phyloP scores from a whole-genome alignment of 139 green algal species.

The Diplosphaera chodatii region DNA sequence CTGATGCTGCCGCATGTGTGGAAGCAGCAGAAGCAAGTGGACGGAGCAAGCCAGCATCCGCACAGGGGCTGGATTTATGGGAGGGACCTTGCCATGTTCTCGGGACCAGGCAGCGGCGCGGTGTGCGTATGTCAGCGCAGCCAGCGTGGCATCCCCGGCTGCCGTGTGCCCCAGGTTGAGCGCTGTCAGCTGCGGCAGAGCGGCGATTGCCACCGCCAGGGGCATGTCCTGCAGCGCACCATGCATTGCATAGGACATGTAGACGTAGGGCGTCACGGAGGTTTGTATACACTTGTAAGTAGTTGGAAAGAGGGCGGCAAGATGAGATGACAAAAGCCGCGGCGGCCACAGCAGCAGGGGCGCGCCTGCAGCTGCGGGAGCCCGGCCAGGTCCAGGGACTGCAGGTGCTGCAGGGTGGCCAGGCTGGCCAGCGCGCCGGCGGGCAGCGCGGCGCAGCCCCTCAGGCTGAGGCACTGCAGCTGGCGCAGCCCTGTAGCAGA shows the following conservation, averaged over 20 bases:
- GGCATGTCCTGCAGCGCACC: conserved; percentile 1
- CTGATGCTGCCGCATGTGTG: no score
- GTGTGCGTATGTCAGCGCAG: conserved; percentile 22
- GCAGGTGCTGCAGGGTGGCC: neutral
- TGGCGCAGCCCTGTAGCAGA: neutral
- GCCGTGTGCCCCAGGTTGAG: conserved; percentile 21
- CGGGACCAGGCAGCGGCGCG: neutral
- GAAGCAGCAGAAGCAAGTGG: no score
- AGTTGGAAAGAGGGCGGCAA: no score
- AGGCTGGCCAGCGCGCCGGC: neutral
- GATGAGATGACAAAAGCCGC: no score
- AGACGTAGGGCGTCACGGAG: no score
- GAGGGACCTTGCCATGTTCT: neutral
- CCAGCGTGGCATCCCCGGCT: conserved; percentile 18
- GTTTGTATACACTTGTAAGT: no score
- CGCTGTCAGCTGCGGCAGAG: conserved; percentile 14
- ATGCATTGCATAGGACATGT: no score
- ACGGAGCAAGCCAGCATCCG: no score
- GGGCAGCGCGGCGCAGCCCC: conserved; percentile 7
- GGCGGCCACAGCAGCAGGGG: no score
- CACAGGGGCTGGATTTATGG: no score
- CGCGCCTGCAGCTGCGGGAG: neutral
- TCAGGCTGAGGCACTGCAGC: conserved; percentile 25
- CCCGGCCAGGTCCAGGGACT: conserved; percentile 19
- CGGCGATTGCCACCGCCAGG: conserved; percentile 9